These are phyloP conservation scores for Bryoglossum gracile DNA, from an alignment of 495 filamentous ascomycete species.

Conservation along the genomic window DNA sequence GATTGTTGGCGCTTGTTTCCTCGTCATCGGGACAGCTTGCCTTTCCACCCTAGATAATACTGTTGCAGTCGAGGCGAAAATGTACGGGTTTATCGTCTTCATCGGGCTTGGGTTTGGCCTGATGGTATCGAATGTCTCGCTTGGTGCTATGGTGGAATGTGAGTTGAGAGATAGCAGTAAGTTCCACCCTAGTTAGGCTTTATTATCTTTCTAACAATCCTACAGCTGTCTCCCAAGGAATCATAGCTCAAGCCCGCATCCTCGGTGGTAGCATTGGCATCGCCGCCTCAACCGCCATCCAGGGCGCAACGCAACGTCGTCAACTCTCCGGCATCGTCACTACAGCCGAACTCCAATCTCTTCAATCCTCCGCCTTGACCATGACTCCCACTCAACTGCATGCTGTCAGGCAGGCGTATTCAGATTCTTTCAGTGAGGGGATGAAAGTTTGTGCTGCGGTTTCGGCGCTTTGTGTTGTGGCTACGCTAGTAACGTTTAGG, in stretches of 20 bases:
- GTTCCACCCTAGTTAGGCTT: not conserved
- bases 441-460: conserved; percentile 19
- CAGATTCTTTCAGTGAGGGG: conserved; percentile 17
- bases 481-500: not conserved
- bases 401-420: conserved; percentile 15
- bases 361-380: conserved; percentile 12
- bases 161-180: conserved; percentile 13
- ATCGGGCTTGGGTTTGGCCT: conserved; percentile 29
- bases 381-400: conserved; percentile 8
- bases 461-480: conserved; percentile 5
- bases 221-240: conserved; percentile 42
- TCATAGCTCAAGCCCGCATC: conserved; percentile 43
- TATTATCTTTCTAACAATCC: not conserved
- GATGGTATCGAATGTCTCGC: conserved; percentile 17
- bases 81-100: conserved; percentile 31
- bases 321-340: conserved; percentile 19
- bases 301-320: conserved; percentile 24
- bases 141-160: conserved; percentile 10
- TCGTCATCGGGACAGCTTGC: conserved; percentile 44
- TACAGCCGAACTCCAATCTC: conserved; percentile 20
- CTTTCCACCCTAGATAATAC: conserved; percentile 32
- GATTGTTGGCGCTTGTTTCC: conserved; percentile 40
- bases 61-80: conserved; percentile 13
- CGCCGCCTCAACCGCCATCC: conserved; percentile 39
- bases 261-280: conserved; percentile 48